These are phyloP conservation scores for Cercospora sp. DNA, from an alignment of 2,329 filamentous ascomycete species.

Conservation along the genomic window DNA sequence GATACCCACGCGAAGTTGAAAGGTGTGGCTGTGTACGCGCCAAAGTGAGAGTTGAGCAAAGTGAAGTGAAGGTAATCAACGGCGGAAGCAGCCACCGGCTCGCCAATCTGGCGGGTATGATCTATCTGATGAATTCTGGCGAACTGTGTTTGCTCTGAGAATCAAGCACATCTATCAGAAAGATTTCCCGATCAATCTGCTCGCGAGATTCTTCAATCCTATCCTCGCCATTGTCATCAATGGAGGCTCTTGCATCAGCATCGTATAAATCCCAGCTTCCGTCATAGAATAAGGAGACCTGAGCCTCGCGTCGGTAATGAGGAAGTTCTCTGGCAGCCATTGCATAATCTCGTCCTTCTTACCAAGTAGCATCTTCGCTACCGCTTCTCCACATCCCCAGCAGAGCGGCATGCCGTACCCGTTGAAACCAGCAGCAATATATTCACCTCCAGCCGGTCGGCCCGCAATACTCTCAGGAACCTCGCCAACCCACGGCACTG, in stretches of 20 bases:
- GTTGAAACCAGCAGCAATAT: conserved; percentile 27
- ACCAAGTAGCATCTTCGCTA: conserved; percentile 27
- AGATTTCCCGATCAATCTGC: neutral
- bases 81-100: neutral
- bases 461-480: conserved; percentile 11
- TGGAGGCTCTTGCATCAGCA: conserved; percentile 19
- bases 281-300: conserved; percentile 16
- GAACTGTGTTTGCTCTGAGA: neutral
- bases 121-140: too few relatives aligned
- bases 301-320: conserved; percentile 20
- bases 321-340: conserved; percentile 22
- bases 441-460: conserved; percentile 22
- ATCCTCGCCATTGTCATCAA: neutral
- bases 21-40: neutral
- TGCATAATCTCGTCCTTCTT: conserved; percentile 17
- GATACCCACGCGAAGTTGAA: neutral
- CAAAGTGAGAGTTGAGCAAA: neutral
- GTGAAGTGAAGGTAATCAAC: neutral
- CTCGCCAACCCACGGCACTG: conserved; percentile 21
- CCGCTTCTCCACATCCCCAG: conserved; percentile 28
- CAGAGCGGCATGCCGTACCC: conserved; percentile 29
- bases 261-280: conserved; percentile 19
- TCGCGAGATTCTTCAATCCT: neutral
- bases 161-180: neutral
- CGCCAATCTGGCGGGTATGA: neutral